These are phyloP conservation scores for Rhodotorula glutinis DNA, from an alignment of 1,284 basidiomycete genomes.

Conservation along the genomic window DNA sequence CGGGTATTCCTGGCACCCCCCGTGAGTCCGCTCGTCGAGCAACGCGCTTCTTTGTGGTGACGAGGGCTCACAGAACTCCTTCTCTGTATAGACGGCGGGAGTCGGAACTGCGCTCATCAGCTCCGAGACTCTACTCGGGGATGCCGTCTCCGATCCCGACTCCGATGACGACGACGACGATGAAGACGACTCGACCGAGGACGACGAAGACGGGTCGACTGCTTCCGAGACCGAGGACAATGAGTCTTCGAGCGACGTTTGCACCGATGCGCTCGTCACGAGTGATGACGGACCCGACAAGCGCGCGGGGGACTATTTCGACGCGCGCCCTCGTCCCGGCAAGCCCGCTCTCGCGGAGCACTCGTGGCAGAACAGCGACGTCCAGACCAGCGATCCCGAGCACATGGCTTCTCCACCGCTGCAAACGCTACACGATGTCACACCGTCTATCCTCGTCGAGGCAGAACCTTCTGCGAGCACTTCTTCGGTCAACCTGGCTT, in stretches of 20 bases:
- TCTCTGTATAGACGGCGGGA: slow-evolving; percentile 66
- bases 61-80: slow-evolving; percentile 11
- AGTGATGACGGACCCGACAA: background rate
- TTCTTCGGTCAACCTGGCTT: background rate
- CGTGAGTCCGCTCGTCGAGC: slow-evolving; percentile 56
- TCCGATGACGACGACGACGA: slow-evolving; percentile 48
- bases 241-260: too few relatives aligned
- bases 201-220: slow-evolving; percentile 7
- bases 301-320: slow-evolving; percentile 12
- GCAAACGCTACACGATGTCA: background rate
- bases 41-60: too few relatives aligned
- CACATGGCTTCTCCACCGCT: background rate
- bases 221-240: background rate
- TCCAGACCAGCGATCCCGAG: background rate
- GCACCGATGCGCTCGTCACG: background rate
- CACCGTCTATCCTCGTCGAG: background rate
- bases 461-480: background rate
- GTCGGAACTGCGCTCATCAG: slow-evolving; percentile 62
- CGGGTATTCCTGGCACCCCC: slow-evolving; percentile 70
- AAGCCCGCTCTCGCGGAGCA: too few relatives aligned
- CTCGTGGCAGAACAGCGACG: background rate
- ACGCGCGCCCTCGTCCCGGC: background rate
- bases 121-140: slow-evolving; percentile 24
- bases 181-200: slow-evolving; percentile 16
- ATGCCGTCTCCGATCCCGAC: slow-evolving; percentile 44